Evolutionary conservation across 2,329 filamentous ascomycete species (phyloP), one percentile per base, ranked within the genome.

Genomic region (Cryphonectria nitschkei): DNA sequence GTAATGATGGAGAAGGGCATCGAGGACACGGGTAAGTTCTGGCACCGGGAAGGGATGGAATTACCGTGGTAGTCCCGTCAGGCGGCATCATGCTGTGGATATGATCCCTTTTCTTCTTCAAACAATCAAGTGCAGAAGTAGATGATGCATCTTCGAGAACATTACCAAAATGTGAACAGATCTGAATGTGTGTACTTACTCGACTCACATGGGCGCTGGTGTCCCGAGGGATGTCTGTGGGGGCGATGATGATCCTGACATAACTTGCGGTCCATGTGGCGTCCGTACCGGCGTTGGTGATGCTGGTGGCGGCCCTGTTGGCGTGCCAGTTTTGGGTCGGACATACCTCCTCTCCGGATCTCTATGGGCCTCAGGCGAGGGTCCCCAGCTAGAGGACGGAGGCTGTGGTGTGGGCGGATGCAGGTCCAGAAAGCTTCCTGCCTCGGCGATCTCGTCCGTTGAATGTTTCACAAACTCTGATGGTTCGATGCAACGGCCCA

Each of bases 31-130:
- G 69, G 66, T n/a, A 71, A 62, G 29, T 65, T 71, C 34, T 68
- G 69, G 69, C 69, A 68, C 37, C 68, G 66, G 52, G 66, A 71
- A 22, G 69, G 66, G n/a, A 34, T 68, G n/a, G 69, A 68, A 34
- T 41, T 71, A 29, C 66, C 66, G 11, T 71, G 69, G 69, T 71
- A 68, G 66, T 32, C 22, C 34, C 34, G 64, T 41, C 34, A 46
- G 63, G 63, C 50, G 22, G 60, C 68, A 65, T 58, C 39, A 46
- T 26, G 41, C 41, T 43, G 14, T 16, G 16, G 13, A 43, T 43
- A 43, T 16, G 41, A 43, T 11, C 11, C 9, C 11, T 39, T 1
- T 39, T 39, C 11, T 39, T 39, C 9, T 11, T 11, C 6, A 11
- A 39, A 39, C 37, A 39, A 9, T 39, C 37, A 39, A 39, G 37